phyloP scores from a whole-genome alignment of 352 stramenopile species.

The Phytophthora brassicae region DNA sequence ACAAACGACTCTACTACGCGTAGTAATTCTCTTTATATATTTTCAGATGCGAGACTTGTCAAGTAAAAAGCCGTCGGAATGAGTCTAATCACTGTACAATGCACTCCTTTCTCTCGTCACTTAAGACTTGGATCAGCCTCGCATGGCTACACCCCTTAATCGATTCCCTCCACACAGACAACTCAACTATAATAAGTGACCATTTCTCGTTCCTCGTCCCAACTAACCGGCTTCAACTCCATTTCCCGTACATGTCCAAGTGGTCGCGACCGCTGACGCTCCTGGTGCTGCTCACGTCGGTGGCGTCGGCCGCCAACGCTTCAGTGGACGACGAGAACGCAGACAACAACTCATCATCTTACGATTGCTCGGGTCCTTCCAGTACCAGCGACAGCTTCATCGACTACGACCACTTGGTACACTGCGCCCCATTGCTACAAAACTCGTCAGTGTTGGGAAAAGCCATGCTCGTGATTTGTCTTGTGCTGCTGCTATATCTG shows the following conservation, averaged over 20 bases:
- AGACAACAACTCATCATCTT: conserved; percentile 4
- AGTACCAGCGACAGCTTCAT: conserved; percentile 45
- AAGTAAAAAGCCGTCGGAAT: too few species aligned
- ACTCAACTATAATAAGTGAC: too few species aligned
- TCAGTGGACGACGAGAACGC: conserved; percentile 1
- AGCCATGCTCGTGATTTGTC: conserved; percentile 43
- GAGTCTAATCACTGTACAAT: too few species aligned
- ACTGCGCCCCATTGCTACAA: conserved; percentile 51
- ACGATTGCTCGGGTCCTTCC: conserved; percentile 35
- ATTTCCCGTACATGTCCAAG: conserved; percentile 33
- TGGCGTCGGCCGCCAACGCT: not conserved
- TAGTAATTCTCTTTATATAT: too few species aligned
- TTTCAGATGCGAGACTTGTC: too few species aligned
- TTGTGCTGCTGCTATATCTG: conserved; percentile 72
- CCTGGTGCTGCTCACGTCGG: conserved; percentile 8
- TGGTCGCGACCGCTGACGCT: conserved; percentile 7
- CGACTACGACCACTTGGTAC: conserved; percentile 68
- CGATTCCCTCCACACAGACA: conserved; percentile 20
- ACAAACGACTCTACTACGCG: too few species aligned
- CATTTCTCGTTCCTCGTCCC: conserved; percentile 10
- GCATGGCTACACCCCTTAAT: conserved; percentile 26
- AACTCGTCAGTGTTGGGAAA: conserved; percentile 43
- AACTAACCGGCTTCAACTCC: too few species aligned
- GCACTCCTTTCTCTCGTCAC: too few species aligned
- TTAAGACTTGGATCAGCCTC: conserved; percentile 20